Conservation (phyloP, 164 flowering plant species). For the Pachysandra terminalis region DNA sequence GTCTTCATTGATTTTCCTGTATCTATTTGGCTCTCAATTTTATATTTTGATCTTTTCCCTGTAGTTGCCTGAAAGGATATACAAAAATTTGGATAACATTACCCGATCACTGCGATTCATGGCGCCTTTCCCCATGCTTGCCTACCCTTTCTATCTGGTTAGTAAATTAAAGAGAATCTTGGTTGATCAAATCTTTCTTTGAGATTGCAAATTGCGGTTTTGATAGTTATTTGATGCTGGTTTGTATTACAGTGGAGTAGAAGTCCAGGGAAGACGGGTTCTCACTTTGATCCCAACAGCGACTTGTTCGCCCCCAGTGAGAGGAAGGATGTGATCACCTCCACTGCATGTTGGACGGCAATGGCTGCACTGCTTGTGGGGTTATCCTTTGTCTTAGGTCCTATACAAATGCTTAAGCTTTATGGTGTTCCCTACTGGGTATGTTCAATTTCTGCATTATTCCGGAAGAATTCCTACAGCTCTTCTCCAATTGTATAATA, state of each 20-base stretch:
- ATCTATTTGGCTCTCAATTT: not conserved
- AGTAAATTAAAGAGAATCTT: too few species aligned
- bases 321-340: slow-evolving; percentile 64
- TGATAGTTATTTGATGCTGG: not conserved
- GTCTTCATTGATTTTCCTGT: not conserved
- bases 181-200: not conserved
- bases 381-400: slow-evolving; percentile 57
- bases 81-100: slow-evolving; percentile 40
- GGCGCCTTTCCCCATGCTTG: slow-evolving; percentile 74
- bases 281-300: slow-evolving; percentile 80
- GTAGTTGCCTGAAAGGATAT: slow-evolving; percentile 67
- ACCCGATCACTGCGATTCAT: slow-evolving; percentile 54
- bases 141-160: slow-evolving; percentile 78
- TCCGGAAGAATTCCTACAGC: not conserved
- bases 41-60: not conserved
- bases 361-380: slow-evolving; percentile 71
- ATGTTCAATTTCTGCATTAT: slow-evolving; percentile 7
- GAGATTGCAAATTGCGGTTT: not conserved
- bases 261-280: slow-evolving; percentile 95
- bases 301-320: slow-evolving; percentile 72
- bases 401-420: slow-evolving; percentile 66
- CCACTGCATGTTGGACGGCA: slow-evolving; percentile 74
- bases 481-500: not conserved
- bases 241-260: slow-evolving; percentile 57
- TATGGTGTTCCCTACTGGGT: slow-evolving; percentile 87